These are phyloP conservation scores for Verticillium dahliae DNA, from an alignment of 2,329 filamentous ascomycete genomes.

Conservation along the genomic window DNA sequence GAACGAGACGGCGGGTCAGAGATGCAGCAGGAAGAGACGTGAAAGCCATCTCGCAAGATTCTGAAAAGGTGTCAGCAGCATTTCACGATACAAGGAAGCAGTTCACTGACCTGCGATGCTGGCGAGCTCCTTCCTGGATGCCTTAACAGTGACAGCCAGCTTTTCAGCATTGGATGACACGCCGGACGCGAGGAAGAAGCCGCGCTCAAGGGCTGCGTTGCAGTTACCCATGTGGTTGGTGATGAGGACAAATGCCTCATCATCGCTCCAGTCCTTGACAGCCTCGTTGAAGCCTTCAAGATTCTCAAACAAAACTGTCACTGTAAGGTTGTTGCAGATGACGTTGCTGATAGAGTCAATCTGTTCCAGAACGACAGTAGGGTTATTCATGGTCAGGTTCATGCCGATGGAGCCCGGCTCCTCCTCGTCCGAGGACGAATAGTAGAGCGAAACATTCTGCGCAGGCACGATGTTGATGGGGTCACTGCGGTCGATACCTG, in stretches of 20 bases:
- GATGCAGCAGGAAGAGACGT: constrained; percentile 16
- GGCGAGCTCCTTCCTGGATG: constrained; percentile 22
- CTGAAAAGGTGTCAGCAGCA: constrained; percentile 3
- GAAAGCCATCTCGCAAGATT: constrained; percentile 16
- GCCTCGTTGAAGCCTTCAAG: constrained; percentile 11
- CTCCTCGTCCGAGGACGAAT: constrained; percentile 6
- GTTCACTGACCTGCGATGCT: constrained; percentile 23
- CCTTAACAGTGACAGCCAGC: constrained; percentile 22
- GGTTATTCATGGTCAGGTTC: constrained; percentile 13
- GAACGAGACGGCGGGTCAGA: constrained; percentile 16
- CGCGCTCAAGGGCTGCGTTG: constrained; percentile 29
- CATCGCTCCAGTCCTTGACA: constrained; percentile 10
- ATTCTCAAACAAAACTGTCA: constrained; percentile 13
- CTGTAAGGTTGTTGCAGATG: constrained; percentile 6
- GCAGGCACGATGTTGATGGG: constrained; percentile 13
- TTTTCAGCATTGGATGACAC: constrained; percentile 18
- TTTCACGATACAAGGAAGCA: not conserved
- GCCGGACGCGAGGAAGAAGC: constrained; percentile 26
- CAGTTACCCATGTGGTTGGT: constrained; percentile 35
- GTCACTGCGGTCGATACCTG: constrained; percentile 7
- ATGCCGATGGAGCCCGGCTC: constrained; percentile 14
- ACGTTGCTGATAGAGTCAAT: constrained; percentile 11
- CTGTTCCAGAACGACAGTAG: constrained; percentile 15
- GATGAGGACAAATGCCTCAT: constrained; percentile 26
- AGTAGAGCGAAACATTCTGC: constrained; percentile 11